These are phyloP conservation scores for Penicillium corylophilum DNA, from an alignment of 2,329 filamentous ascomycete genomes.

Conservation along the genomic window DNA sequence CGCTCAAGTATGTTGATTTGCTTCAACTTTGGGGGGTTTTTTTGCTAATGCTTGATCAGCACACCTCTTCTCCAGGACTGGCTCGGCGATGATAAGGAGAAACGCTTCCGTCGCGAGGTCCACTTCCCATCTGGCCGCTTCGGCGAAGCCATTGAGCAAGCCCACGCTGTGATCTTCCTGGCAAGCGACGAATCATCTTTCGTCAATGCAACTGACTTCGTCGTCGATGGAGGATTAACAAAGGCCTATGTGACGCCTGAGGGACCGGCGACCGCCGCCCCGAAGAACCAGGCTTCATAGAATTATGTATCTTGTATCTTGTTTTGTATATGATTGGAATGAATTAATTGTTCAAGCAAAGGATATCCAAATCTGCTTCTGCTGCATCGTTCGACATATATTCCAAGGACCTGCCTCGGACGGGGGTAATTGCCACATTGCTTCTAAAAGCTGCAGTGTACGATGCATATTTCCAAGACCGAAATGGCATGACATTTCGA, in stretches of 20 bases:
- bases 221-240: conserved; percentile 91
- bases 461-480: conserved; percentile 50
- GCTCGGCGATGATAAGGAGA: conserved; percentile 79
- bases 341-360: conserved; percentile 40
- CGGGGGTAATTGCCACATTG: conserved; percentile 42
- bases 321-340: conserved; percentile 10
- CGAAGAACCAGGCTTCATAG: conserved; percentile 46
- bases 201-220: conserved; percentile 85
- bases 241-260: conserved; percentile 75
- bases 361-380: conserved; percentile 51
- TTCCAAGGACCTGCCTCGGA: conserved; percentile 44
- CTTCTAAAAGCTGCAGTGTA: conserved; percentile 44
- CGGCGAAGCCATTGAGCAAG: conserved; percentile 86
- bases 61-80: conserved; percentile 87
- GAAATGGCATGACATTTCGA: conserved; percentile 32
- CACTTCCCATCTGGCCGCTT: conserved; percentile 87
- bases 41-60: conserved; percentile 34
- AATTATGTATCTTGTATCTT: conserved; percentile 9
- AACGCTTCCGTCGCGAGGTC: conserved; percentile 76
- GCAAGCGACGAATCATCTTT: conserved; percentile 86
- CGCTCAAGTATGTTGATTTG: conserved; percentile 72
- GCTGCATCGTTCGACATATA: conserved; percentile 47
- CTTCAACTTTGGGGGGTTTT: no score
- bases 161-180: conserved; percentile 80
- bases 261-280: conserved; percentile 54